A percentile compares a stretch with the other conserved stretches of the same genome.
Evolutionary conservation across 805 yeast species (phyloP).

Genomic region (Starmerella gropengiesseri): DNA sequence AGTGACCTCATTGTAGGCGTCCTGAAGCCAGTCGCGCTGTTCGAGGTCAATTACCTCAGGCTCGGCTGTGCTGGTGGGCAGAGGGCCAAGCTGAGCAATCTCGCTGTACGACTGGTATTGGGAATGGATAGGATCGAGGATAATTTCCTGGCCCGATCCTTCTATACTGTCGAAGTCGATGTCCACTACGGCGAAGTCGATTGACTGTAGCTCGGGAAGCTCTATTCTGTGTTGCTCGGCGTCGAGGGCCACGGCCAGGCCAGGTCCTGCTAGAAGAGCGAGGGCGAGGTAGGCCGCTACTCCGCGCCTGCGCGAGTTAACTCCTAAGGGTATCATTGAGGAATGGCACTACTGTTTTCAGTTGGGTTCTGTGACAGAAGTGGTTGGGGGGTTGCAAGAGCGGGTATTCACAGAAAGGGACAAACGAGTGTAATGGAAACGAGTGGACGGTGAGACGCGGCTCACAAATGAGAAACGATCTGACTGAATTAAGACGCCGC

Average conservation of each 20-base stretch:
- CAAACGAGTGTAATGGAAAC: neutral
- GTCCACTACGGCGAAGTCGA: neutral
- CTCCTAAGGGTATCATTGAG: too few species aligned
- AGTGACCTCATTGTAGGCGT: too few species aligned
- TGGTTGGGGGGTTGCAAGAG: too few species aligned
- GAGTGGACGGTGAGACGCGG: conserved; percentile 1
- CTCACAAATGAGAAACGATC: neutral
- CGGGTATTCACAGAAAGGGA: neutral
- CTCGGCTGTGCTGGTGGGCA: neutral
- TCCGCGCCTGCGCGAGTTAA: too few species aligned
- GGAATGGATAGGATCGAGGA: neutral
- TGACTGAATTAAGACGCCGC: neutral
- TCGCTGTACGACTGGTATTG: neutral
- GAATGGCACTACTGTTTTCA: too few species aligned
- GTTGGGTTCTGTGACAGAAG: too few species aligned
- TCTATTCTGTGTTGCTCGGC: too few species aligned
- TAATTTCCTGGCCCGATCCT: neutral
- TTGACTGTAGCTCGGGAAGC: neutral
- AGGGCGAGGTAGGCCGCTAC: too few species aligned
- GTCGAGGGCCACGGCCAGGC: too few species aligned
- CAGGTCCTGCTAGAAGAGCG: too few species aligned
- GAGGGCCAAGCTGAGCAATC: neutral
- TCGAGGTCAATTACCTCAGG: too few species aligned
- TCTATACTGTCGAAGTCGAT: neutral
- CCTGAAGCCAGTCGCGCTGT: too few species aligned